Percentiles rank a stretch among this genome's conserved stretches.
Evolutionary conservation across 352 stramenopile genomes (phyloP).

Genomic region (Globisporangium apiculatum): DNA sequence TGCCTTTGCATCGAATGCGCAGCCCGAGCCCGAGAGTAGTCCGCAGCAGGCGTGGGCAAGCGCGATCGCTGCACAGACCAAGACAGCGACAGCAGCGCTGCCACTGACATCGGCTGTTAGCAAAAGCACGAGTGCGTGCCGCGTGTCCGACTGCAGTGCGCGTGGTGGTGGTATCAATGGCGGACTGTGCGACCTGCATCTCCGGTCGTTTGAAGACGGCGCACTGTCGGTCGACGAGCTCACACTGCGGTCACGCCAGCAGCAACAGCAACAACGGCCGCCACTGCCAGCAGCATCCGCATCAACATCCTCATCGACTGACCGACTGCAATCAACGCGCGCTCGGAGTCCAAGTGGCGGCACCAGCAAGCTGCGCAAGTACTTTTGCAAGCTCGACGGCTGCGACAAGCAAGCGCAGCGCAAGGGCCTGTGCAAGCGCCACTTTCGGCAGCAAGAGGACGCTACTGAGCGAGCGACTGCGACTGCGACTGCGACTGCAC

Average conservation of each 20-base stretch:
- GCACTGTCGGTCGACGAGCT: conserved; percentile 56
- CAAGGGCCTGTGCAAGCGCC: conserved; percentile 50
- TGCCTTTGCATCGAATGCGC: conserved; percentile 12
- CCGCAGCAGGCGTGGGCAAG: conserved; percentile 9
- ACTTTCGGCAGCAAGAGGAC: conserved; percentile 41
- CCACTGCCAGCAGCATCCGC: conserved; percentile 7
- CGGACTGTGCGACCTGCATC: conserved; percentile 40
- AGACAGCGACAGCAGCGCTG: neutral
- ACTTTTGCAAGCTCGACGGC: conserved; percentile 54
- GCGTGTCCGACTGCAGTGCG: conserved; percentile 29
- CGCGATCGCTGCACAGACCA: conserved; percentile 4
- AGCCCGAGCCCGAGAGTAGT: conserved; percentile 16
- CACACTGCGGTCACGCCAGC: conserved; percentile 31
- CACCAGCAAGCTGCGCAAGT: conserved; percentile 37
- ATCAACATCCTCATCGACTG: neutral
- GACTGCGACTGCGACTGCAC: neutral
- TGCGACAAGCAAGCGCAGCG: conserved; percentile 65
- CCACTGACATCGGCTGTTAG: neutral
- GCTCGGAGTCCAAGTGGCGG: conserved; percentile 4
- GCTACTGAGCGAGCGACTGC: neutral
- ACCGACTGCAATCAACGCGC: too few relatives aligned
- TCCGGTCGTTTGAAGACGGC: conserved; percentile 39
- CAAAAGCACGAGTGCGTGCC: conserved; percentile 22
- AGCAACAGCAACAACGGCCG: conserved; percentile 10
- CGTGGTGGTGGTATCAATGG: conserved; percentile 13